Percentiles rank a stretch among this genome's conserved stretches.
Evolutionary conservation across 768 basidiomycete species (phyloP).

Genomic region (Serpula lacrymans): DNA sequence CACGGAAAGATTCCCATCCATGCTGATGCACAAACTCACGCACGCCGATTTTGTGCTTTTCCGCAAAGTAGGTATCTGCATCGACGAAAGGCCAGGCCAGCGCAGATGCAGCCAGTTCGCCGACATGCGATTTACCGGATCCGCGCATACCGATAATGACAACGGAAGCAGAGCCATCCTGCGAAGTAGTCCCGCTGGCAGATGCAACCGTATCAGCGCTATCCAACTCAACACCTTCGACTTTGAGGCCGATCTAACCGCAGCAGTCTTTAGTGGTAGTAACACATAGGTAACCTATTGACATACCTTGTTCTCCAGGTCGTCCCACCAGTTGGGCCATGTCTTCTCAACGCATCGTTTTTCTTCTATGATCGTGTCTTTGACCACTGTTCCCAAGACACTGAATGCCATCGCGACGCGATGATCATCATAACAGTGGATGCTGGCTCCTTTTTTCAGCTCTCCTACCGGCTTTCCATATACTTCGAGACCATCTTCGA

Average conservation of each 20-base stretch:
- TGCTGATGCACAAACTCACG: slow-evolving; percentile 74
- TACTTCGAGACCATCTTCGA: slow-evolving; percentile 90
- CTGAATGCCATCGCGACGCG: slow-evolving; percentile 99
- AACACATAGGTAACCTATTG: too few relatives aligned
- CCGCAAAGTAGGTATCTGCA: slow-evolving; percentile 77
- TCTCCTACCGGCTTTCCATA: slow-evolving; percentile 67
- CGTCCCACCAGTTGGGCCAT: slow-evolving; percentile 99
- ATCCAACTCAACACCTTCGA: slow-evolving; percentile 79
- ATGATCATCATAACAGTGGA: slow-evolving; percentile 98
- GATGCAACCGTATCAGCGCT: slow-evolving; percentile 38
- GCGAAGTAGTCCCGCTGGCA: slow-evolving; percentile 31
- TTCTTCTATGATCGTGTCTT: slow-evolving; percentile 84
- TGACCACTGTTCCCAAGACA: slow-evolving; percentile 73
- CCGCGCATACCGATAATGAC: slow-evolving; percentile 95
- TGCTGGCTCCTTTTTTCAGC: slow-evolving; percentile 66
- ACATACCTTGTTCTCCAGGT: slow-evolving; percentile 86
- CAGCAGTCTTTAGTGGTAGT: too few relatives aligned
- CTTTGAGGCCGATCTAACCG: slow-evolving; percentile 86
- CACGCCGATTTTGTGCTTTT: slow-evolving; percentile 56
- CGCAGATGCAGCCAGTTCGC: slow-evolving; percentile 67
- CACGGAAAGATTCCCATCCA: slow-evolving; percentile 91
- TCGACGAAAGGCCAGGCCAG: slow-evolving; percentile 79
- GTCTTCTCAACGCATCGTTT: slow-evolving; percentile 99
- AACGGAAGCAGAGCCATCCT: slow-evolving; percentile 51
- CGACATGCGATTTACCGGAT: slow-evolving; percentile 90